These are phyloP conservation scores for Colletotrichum sp. DNA, from an alignment of 2,329 filamentous ascomycete species.

Conservation along the genomic window DNA sequence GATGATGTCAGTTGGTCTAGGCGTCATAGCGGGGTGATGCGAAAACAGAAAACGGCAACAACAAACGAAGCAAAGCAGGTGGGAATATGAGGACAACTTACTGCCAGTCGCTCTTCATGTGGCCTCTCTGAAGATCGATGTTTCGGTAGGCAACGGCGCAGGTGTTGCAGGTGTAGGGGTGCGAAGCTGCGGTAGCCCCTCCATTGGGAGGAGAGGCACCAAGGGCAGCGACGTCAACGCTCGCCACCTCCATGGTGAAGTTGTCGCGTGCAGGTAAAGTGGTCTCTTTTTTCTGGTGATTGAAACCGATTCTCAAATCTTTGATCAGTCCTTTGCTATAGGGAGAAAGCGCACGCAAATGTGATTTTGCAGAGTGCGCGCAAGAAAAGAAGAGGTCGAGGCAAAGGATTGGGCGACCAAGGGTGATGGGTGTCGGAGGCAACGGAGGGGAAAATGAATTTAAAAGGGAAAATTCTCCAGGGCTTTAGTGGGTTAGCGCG, in stretches of 20 bases:
- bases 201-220: conserved; percentile 24
- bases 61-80: neutral
- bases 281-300: neutral
- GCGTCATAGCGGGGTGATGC: neutral
- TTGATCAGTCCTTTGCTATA: neutral
- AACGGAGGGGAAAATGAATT: conserved; percentile 23
- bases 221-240: conserved; percentile 29
- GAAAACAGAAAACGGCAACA: neutral
- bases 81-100: conserved; percentile 53
- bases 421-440: neutral
- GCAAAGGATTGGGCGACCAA: neutral
- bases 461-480: conserved; percentile 23
- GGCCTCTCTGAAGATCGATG: conserved; percentile 88
- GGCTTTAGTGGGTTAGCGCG: conserved; percentile 25
- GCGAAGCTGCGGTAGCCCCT: conserved; percentile 52
- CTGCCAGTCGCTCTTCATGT: conserved; percentile 99
- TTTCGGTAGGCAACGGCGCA: conserved; percentile 97
- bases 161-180: conserved; percentile 98
- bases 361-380: neutral
- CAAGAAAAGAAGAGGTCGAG: neutral
- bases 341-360: neutral
- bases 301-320: neutral
- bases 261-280: neutral
- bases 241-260: conserved; percentile 48
- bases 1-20: conserved; percentile 19